A percentile compares a stretch with the other conserved stretches of the same genome.
Conservation (phyloP, 768 basidiomycete species). For the Suillus discolor region DNA sequence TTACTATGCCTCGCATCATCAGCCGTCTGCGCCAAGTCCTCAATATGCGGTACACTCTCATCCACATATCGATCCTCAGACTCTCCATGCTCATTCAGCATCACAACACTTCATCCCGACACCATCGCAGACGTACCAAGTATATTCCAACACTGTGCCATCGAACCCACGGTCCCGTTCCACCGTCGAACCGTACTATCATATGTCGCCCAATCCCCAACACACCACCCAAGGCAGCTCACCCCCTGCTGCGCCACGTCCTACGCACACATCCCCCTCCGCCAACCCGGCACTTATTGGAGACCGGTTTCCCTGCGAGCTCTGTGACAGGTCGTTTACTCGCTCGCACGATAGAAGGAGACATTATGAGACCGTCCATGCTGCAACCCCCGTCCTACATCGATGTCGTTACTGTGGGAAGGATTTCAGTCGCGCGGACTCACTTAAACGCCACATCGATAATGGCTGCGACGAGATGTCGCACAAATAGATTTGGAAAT, state of each 20-base stretch:
- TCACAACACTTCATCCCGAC: slow-evolving; percentile 49
- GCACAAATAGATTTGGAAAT: slow-evolving; percentile 27
- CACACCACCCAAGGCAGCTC: slow-evolving; percentile 22
- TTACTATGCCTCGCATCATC: slow-evolving; percentile 22
- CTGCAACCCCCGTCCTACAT: slow-evolving; percentile 63
- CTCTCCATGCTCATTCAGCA: slow-evolving; percentile 17
- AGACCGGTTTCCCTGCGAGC: slow-evolving; percentile 72
- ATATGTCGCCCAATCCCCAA: slow-evolving; percentile 42
- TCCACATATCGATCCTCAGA: slow-evolving; percentile 16
- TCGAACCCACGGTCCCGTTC: slow-evolving; percentile 28
- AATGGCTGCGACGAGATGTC: slow-evolving; percentile 73
- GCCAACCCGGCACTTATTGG: slow-evolving; percentile 36
- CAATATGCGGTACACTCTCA: slow-evolving; percentile 11
- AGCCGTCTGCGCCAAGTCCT: background rate
- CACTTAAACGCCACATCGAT: slow-evolving; percentile 80
- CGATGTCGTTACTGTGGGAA: slow-evolving; percentile 75
- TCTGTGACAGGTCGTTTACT: slow-evolving; percentile 79
- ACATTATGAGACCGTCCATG: slow-evolving; percentile 78
- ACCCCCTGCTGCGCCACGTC: slow-evolving; percentile 15
- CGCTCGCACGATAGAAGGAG: slow-evolving; percentile 82
- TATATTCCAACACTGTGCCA: slow-evolving; percentile 33
- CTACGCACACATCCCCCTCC: slow-evolving; percentile 21
- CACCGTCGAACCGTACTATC: slow-evolving; percentile 42
- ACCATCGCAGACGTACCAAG: slow-evolving; percentile 45
- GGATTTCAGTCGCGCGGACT: slow-evolving; percentile 78